Conservation (phyloP, 1,284 basidiomycete species). For the Violaceomyces palustris region DNA sequence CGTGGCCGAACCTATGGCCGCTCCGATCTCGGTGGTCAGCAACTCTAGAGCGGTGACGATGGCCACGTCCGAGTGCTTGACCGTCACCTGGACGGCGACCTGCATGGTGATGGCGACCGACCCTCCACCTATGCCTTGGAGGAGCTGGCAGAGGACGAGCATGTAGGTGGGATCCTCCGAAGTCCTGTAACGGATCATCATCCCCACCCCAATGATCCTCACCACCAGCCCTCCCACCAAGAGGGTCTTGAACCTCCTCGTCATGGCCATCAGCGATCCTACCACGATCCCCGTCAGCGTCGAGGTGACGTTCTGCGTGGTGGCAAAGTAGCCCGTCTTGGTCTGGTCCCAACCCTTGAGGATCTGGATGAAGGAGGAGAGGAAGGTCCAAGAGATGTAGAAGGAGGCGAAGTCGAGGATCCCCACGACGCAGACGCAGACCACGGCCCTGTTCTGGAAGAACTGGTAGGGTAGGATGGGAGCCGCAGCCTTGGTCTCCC, state of each 20-base stretch:
- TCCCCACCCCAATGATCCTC: conserved; percentile 62
- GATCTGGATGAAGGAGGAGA: conserved; percentile 49
- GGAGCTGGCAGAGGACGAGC: conserved; percentile 58
- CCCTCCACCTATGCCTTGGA: conserved; percentile 74
- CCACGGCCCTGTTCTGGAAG: conserved; percentile 49
- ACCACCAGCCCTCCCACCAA: conserved; percentile 65
- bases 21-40: conserved; percentile 73
- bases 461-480: conserved; percentile 56
- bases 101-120: conserved; percentile 67
- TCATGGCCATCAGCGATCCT: conserved; percentile 60
- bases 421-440: conserved; percentile 50
- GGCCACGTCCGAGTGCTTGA: conserved; percentile 70
- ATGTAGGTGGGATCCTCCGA: conserved; percentile 58
- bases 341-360: conserved; percentile 49
- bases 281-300: conserved; percentile 65
- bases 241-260: conserved; percentile 63
- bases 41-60: conserved; percentile 75
- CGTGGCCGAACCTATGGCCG: conserved; percentile 66
- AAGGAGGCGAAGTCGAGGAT: conserved; percentile 54
- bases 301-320: conserved; percentile 59
- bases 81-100: conserved; percentile 72
- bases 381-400: conserved; percentile 53
- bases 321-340: conserved; percentile 47
- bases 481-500: conserved; percentile 54
- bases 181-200: conserved; percentile 60